phyloP scores from a whole-genome alignment of 305 asterid genomes.

The Fraxinus angustifolia region DNA sequence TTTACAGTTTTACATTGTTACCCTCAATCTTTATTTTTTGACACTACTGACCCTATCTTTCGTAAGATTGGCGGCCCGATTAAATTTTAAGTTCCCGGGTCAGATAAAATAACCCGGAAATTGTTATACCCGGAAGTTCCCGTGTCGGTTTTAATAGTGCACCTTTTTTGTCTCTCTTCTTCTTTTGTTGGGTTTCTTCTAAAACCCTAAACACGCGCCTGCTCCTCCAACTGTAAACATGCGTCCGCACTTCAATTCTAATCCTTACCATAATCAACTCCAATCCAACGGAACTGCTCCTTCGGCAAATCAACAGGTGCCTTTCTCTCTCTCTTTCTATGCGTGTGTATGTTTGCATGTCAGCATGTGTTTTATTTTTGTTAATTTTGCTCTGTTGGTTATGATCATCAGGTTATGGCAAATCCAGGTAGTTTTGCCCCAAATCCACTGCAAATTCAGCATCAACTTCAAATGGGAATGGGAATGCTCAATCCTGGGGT shows the following conservation, averaged over 20 bases:
- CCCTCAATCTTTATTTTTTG: background rate
- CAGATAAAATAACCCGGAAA: background rate
- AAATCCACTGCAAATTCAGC: constrained; percentile 38
- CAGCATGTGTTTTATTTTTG: background rate
- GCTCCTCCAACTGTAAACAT: constrained; percentile 22
- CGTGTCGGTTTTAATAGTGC: background rate
- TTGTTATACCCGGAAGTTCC: background rate
- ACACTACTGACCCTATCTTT: background rate
- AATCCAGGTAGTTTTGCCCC: constrained; percentile 42
- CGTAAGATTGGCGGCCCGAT: background rate
- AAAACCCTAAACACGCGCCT: background rate
- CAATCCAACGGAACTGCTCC: constrained; percentile 31
- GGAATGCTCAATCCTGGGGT: constrained; percentile 45
- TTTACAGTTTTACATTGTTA: background rate
- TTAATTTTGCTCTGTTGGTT: background rate
- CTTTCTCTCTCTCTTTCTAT: background rate
- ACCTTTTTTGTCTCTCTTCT: background rate
- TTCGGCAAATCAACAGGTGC: constrained; percentile 45
- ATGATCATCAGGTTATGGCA: constrained; percentile 42
- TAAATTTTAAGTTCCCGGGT: background rate
- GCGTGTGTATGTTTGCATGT: background rate
- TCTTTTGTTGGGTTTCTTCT: background rate
- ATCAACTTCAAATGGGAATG: constrained; percentile 43
- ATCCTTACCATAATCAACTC: constrained; percentile 33
- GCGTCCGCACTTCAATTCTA: constrained; percentile 48